Evolutionary conservation across 2,329 filamentous ascomycete genomes (phyloP).

Genomic region (Aspergillus sclerotialis): DNA sequence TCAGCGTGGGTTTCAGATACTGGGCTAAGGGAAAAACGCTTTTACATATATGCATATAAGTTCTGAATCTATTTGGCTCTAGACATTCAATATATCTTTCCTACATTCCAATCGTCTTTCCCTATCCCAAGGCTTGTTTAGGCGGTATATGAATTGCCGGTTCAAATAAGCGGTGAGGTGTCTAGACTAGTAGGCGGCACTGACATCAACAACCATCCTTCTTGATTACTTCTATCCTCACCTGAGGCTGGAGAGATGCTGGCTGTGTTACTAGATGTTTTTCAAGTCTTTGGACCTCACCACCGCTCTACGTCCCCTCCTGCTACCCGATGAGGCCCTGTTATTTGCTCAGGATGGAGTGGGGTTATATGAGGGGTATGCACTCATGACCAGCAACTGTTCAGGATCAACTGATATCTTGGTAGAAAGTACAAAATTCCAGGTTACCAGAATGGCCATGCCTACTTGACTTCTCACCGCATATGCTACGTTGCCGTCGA

Average conservation of each 20-base stretch:
- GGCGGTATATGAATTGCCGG: too few relatives aligned
- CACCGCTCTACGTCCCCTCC: constrained; percentile 85
- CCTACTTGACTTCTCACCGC: constrained; percentile 92
- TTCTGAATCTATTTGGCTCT: too few relatives aligned
- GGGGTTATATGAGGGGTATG: constrained; percentile 93
- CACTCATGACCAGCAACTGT: constrained; percentile 13
- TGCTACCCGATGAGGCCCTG: constrained; percentile 87
- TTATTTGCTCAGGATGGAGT: constrained; percentile 97
- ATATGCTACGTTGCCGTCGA: constrained; percentile 89
- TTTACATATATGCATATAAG: too few relatives aligned
- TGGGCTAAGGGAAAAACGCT: too few relatives aligned
- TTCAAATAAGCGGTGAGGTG: too few relatives aligned
- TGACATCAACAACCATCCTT: too few relatives aligned
- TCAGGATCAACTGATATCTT: constrained; percentile 12
- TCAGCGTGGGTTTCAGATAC: too few relatives aligned
- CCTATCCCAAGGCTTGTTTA: too few relatives aligned
- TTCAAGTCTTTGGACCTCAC: constrained; percentile 92
- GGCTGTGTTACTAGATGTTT: constrained; percentile 71
- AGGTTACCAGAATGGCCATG: constrained; percentile 89
- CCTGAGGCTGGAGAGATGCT: constrained; percentile 18
- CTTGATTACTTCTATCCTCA: too few relatives aligned
- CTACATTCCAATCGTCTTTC: too few relatives aligned
- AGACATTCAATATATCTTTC: too few relatives aligned
- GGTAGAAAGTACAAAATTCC: constrained; percentile 87
- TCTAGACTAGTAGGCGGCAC: too few relatives aligned